Base-by-base conservation (phyloP, 192 early-diverging fungal species). In the Backusella mclennaniae region DNA sequence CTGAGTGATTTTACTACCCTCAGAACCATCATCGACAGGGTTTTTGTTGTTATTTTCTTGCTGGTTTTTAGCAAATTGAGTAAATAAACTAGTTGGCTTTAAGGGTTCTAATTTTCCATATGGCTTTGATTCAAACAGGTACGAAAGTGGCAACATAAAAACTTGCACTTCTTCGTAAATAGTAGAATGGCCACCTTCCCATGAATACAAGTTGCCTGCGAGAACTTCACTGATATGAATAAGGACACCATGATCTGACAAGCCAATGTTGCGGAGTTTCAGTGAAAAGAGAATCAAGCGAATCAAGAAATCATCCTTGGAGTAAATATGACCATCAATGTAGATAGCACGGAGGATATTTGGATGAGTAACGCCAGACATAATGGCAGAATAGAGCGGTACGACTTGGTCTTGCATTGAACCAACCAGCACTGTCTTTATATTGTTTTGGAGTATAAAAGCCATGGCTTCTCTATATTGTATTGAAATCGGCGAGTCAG, bases 331-430 rank as follows among this genome's bases (percentile, higher is more conserved):
- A 6, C 92, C 93, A 74, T 96, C 94, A 74, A 99, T 94, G 71
- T 97, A 97, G 6, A 98, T 87, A 15, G 95, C 94, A 23, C 98
- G 94, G 69, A 95, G 92, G 7, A 99, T 92, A 42, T 93, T 92
- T 1, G 92, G 93, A 68, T 96, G 95, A 23, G 85, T 84, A 14
- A 91, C 79, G 3, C 89, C 85, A 17, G 89, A 87, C 78, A 94
- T 82, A 49, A 93, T 84, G 0, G 90, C 90, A 9, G 95, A 93
- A 80, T 96, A 93, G 39, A 96, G 83, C 6, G 97, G 97, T 0
- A 99, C 97, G 0, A 97, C 97, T 80, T 99, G 96, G 77, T 99
- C 97, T 74, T 96, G 94, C 95, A 96, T 93, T 6, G 91, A 92
- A 2, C 93, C 96, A 9, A 97, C 87, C 23, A 92, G 88, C 4